These are phyloP conservation scores for Calonectria multiphialidica DNA, from an alignment of 2,329 filamentous ascomycete genomes.

Conservation along the genomic window DNA sequence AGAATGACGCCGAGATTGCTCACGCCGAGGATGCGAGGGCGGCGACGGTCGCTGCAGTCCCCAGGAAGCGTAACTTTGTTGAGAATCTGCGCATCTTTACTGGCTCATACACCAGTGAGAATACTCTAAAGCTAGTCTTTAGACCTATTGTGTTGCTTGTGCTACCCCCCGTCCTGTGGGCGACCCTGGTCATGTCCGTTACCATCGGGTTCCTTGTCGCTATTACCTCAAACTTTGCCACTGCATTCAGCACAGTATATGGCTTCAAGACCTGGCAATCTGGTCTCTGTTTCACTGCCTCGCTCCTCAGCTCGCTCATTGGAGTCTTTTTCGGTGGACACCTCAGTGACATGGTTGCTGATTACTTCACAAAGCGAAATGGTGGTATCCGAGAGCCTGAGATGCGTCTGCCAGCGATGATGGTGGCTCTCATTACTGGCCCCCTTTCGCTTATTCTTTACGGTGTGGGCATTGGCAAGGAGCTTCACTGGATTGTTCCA, in stretches of 20 bases:
- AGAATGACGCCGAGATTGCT: constrained; percentile 13
- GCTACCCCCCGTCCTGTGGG: constrained; percentile 65
- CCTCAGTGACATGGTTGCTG: constrained; percentile 50
- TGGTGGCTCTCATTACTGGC: constrained; percentile 31
- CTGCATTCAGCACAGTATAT: constrained; percentile 55
- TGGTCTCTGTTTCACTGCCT: constrained; percentile 62
- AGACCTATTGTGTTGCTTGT: constrained; percentile 60
- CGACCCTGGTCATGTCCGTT: constrained; percentile 62
- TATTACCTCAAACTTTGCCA: constrained; percentile 62
- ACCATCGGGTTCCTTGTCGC: constrained; percentile 66
- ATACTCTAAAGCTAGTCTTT: constrained; percentile 53
- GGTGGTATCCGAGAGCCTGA: constrained; percentile 54
- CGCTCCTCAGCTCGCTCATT: constrained; percentile 56
- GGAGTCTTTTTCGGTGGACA: constrained; percentile 50
- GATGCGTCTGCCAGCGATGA: constrained; percentile 56
- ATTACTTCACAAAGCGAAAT: constrained; percentile 48
- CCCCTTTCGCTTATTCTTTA: constrained; percentile 27
- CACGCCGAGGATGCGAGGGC: constrained; percentile 12
- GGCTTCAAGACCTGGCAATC: constrained; percentile 56
- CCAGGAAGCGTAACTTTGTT: constrained; percentile 19
- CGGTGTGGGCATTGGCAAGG: constrained; percentile 32
- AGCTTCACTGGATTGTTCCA: constrained; percentile 33
- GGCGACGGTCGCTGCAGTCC: not conserved
- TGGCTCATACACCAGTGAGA: constrained; percentile 27
- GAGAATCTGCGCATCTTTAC: constrained; percentile 26